Evolutionary conservation across 2,329 filamentous ascomycete species (phyloP).

Genomic region (Epichloe glyceriae): DNA sequence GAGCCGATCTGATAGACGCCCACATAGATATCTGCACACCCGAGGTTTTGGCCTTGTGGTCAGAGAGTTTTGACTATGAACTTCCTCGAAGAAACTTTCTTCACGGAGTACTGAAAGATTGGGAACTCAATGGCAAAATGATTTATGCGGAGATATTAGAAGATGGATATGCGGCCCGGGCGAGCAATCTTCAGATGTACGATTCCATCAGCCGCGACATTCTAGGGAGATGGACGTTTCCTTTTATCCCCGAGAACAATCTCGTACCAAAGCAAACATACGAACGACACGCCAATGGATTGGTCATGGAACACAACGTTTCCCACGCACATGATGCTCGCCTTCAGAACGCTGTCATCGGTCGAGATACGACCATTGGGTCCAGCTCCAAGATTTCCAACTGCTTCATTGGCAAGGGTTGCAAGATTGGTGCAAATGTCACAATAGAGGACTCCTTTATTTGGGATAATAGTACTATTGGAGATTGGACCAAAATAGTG

Average conservation of each 20-base stretch:
- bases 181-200: constrained; percentile 77
- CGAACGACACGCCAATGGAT: constrained; percentile 51
- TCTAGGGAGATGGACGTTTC: constrained; percentile 77
- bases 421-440: constrained; percentile 77
- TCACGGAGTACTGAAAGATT: constrained; percentile 88
- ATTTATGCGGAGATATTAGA: constrained; percentile 80
- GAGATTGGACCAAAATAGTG: constrained; percentile 57
- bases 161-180: constrained; percentile 75
- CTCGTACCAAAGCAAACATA: constrained; percentile 67
- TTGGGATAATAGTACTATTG: constrained; percentile 73
- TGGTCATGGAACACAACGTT: constrained; percentile 70
- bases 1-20: constrained; percentile 82
- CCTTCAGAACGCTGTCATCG: constrained; percentile 62
- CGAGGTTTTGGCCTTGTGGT: constrained; percentile 88
- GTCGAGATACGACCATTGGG: constrained; percentile 62
- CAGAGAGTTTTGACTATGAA: constrained; percentile 95
- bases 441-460: constrained; percentile 68
- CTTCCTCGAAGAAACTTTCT: constrained; percentile 78
- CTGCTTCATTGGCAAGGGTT: constrained; percentile 72
- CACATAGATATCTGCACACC: constrained; percentile 96
- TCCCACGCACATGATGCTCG: constrained; percentile 59
- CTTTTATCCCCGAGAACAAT: constrained; percentile 81
- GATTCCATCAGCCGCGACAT: constrained; percentile 80
- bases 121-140: constrained; percentile 93
- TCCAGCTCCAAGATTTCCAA: constrained; percentile 56